These are phyloP conservation scores for Rhizophora mangle DNA, from an alignment of 345 rosid species.

Conservation along the genomic window DNA sequence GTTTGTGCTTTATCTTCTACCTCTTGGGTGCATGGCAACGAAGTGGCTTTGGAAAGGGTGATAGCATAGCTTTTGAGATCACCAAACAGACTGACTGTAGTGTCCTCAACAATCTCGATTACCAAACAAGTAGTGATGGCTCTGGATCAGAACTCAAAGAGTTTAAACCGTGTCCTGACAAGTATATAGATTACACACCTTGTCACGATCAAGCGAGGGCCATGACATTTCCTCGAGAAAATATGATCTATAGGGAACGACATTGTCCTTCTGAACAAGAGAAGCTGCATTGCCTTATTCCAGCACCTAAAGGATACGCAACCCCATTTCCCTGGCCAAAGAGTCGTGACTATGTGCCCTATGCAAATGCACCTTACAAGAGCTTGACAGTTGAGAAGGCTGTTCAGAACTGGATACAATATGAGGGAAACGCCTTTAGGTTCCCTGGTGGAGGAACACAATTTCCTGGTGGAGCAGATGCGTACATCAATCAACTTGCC, in stretches of 20 bases:
- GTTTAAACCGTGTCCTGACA: constrained; percentile 23
- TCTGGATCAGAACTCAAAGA: constrained; percentile 10
- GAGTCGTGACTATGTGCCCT: constrained; percentile 31
- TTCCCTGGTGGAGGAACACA: constrained; percentile 36
- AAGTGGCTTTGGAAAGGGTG: constrained; percentile 35
- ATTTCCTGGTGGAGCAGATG: constrained; percentile 31
- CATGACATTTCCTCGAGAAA: constrained; percentile 33
- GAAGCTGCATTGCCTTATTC: constrained; percentile 34
- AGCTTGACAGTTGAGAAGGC: constrained; percentile 38
- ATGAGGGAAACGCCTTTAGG: constrained; percentile 29
- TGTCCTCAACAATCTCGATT: constrained; percentile 22
- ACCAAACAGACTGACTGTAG: constrained; percentile 23
- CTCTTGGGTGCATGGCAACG: constrained; percentile 32
- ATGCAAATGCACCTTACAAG: constrained; percentile 36
- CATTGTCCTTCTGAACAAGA: constrained; percentile 32
- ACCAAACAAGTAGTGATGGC: constrained; percentile 25
- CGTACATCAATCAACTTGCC: constrained; percentile 32
- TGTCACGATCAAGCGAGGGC: constrained; percentile 34
- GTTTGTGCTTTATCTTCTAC: constrained; percentile 27
- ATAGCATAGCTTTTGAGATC: constrained; percentile 18
- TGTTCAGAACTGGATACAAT: constrained; percentile 35
- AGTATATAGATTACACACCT: constrained; percentile 27
- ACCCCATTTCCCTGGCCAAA: constrained; percentile 33
- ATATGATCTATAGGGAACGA: constrained; percentile 30
- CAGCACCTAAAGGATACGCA: constrained; percentile 28